Conservation (phyloP, 2,329 filamentous ascomycete genomes). For the Alternaria sp. region DNA sequence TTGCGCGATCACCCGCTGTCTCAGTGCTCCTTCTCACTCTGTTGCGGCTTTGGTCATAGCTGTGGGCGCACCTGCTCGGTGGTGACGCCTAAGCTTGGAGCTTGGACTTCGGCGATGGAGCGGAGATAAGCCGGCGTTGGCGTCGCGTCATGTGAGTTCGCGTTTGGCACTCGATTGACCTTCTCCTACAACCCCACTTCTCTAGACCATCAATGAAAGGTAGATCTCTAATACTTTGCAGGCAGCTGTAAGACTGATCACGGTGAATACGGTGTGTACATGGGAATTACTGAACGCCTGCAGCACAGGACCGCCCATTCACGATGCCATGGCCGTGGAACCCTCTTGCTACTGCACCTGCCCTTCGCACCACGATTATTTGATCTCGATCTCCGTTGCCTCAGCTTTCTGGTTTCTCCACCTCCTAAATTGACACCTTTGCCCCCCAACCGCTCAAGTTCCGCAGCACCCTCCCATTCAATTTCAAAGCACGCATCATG, state of each 20-base stretch:
- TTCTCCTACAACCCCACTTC: background rate
- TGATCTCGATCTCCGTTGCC: background rate
- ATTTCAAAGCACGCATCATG: background rate
- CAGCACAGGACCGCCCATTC: background rate
- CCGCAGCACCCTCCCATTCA: background rate
- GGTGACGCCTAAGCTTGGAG: slow-evolving; percentile 12
- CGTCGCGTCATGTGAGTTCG: slow-evolving; percentile 3
- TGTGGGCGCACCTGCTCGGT: slow-evolving; percentile 1
- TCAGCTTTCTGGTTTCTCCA: background rate
- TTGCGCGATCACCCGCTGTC: slow-evolving; percentile 13
- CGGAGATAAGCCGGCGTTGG: slow-evolving; percentile 13
- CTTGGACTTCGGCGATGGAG: slow-evolving; percentile 11
- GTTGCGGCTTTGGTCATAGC: slow-evolving; percentile 4
- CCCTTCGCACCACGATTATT: background rate
- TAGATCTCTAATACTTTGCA: background rate
- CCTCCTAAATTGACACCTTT: background rate
- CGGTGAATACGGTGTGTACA: background rate
- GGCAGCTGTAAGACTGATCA: background rate
- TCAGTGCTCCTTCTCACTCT: background rate
- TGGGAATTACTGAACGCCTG: background rate
- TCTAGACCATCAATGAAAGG: background rate
- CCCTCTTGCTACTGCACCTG: background rate
- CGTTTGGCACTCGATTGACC: background rate
- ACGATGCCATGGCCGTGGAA: background rate
- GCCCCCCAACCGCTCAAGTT: background rate